phyloP scores from a whole-genome alignment of 371 early-diverging fungal species.

The Mortierella sp. region DNA sequence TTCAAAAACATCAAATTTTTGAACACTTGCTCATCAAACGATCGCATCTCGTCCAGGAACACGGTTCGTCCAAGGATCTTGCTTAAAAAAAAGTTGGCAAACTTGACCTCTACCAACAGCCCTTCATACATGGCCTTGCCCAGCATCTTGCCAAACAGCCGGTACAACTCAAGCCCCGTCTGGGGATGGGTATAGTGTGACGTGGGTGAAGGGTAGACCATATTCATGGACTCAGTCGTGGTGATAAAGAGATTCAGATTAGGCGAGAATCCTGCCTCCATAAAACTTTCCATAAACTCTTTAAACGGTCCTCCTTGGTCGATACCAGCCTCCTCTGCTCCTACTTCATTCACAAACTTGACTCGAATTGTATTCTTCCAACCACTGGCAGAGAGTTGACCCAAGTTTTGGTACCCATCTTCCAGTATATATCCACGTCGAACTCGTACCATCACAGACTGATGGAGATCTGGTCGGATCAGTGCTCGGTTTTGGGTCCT shows the following conservation, averaged over 20 bases:
- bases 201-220: slow-evolving; percentile 75
- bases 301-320: slow-evolving; percentile 96
- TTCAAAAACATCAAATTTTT: slow-evolving; percentile 83
- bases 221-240: slow-evolving; percentile 67
- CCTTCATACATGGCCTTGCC: slow-evolving; percentile 94
- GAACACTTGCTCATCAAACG: slow-evolving; percentile 84
- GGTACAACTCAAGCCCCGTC: slow-evolving; percentile 67
- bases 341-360: slow-evolving; percentile 82
- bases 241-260: slow-evolving; percentile 75
- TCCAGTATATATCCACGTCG: slow-evolving; percentile 80
- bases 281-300: slow-evolving; percentile 87
- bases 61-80: slow-evolving; percentile 81
- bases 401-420: slow-evolving; percentile 78
- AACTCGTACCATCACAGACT: slow-evolving; percentile 62
- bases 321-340: slow-evolving; percentile 86
- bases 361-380: slow-evolving; percentile 84
- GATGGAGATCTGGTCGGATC: slow-evolving; percentile 38
- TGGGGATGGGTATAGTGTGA: slow-evolving; percentile 57
- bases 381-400: slow-evolving; percentile 59
- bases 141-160: slow-evolving; percentile 87
- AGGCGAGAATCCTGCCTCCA: slow-evolving; percentile 81
- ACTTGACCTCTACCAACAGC: slow-evolving; percentile 85
- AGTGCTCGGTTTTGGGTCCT: slow-evolving; percentile 21
- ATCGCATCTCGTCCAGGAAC: slow-evolving; percentile 84
- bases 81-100: slow-evolving; percentile 87